phyloP scores from a whole-genome alignment of 202 grass and related monocot species.

The Bolboschoenoplectus hybrid region DNA sequence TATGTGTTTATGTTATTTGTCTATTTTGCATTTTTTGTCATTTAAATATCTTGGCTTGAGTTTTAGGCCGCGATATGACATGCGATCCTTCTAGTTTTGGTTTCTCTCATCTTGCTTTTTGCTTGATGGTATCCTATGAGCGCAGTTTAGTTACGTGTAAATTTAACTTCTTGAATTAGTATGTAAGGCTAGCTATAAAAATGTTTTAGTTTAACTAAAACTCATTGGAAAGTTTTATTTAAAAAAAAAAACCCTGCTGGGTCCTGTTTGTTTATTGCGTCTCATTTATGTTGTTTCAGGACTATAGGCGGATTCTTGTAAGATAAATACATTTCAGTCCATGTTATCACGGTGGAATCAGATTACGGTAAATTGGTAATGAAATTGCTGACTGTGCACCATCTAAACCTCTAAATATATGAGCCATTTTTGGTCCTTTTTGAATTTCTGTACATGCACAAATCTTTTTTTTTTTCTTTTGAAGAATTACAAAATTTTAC shows the following conservation, averaged over 20 bases:
- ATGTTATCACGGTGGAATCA: background rate
- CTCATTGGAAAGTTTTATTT: conserved; percentile 6
- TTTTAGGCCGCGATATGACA: background rate
- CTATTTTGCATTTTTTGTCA: background rate
- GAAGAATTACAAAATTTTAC: background rate
- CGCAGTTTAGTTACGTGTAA: background rate
- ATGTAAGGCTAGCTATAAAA: background rate
- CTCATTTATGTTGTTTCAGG: no score
- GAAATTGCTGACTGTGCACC: background rate
- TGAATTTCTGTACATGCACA: background rate
- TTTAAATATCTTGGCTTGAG: background rate
- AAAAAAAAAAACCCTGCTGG: background rate
- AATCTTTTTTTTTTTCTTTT: background rate
- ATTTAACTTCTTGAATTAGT: background rate
- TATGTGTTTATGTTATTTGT: conserved; percentile 41
- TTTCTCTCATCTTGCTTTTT: background rate
- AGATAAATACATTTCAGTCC: conserved; percentile 6
- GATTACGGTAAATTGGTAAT: background rate
- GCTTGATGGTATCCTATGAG: background rate
- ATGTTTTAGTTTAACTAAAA: background rate
- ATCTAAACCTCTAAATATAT: background rate
- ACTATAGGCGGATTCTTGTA: background rate
- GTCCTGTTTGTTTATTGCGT: background rate
- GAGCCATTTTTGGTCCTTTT: background rate
- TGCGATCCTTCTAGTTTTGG: background rate